Evolutionary conservation across 371 early-diverging fungal species (phyloP).

Genomic region (Zancudomyces culisetae): DNA sequence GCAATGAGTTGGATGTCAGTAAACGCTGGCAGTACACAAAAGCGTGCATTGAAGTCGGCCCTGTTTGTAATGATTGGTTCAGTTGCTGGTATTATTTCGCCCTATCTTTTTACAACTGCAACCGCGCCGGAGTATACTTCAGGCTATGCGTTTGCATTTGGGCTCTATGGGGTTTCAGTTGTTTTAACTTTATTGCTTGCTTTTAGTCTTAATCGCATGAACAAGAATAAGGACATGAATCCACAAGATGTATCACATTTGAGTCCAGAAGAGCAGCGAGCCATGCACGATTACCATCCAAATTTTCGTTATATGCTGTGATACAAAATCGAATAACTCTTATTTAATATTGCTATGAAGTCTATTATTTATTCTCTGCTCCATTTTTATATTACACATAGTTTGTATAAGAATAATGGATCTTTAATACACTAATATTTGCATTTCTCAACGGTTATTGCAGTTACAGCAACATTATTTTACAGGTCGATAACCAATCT

Average conservation of each 20-base stretch:
- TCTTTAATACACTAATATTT: too few species aligned
- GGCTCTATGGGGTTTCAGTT: too few species aligned
- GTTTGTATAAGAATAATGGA: too few species aligned
- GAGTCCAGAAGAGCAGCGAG: neutral
- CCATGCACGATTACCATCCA: conserved; percentile 1
- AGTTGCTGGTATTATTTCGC: conserved; percentile 17
- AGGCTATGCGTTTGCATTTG: conserved; percentile 7
- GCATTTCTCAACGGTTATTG: too few species aligned
- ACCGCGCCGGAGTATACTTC: conserved; percentile 15
- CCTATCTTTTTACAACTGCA: conserved; percentile 17
- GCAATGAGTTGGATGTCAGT: neutral
- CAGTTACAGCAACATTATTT: too few species aligned
- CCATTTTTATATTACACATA: too few species aligned
- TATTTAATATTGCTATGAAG: neutral
- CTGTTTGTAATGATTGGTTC: conserved; percentile 16
- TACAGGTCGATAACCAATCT: too few species aligned
- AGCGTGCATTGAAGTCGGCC: conserved; percentile 19
- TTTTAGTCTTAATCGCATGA: conserved; percentile 14
- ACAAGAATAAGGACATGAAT: conserved; percentile 4
- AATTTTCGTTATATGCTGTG: conserved; percentile 4
- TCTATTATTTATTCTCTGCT: neutral
- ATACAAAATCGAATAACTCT: neutral
- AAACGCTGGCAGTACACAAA: conserved; percentile 16
- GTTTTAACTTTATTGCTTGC: conserved; percentile 14
- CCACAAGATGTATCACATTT: conserved; percentile 5